These are phyloP conservation scores for Pigoraptor vietnamica DNA, from an alignment of 78 protist species.

Conservation along the genomic window DNA sequence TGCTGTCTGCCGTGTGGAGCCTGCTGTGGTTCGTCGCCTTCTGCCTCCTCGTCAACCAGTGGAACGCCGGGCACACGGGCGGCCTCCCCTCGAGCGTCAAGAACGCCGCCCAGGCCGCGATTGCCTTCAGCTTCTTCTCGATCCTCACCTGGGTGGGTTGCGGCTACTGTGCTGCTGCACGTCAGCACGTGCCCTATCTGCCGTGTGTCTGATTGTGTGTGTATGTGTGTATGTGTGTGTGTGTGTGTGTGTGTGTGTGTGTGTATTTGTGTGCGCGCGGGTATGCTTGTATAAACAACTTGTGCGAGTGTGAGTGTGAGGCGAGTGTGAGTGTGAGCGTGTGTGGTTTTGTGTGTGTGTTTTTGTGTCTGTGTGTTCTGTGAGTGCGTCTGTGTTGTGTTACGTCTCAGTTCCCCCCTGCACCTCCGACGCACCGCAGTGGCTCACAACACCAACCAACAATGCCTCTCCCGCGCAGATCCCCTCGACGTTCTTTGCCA, in stretches of 20 bases:
- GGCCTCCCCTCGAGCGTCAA: neutral
- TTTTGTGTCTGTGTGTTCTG: neutral
- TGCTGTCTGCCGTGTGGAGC: neutral
- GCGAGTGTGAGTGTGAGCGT: neutral
- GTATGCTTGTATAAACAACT: too few species aligned
- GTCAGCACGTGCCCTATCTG: too few species aligned
- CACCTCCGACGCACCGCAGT: neutral
- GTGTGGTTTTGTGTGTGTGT: neutral
- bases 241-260: neutral
- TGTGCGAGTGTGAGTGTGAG: neutral
- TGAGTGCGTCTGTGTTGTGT: too few species aligned
- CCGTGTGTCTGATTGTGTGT: neutral
- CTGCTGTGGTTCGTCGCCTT: constrained; percentile 5
- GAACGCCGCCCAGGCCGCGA: constrained; percentile 2
- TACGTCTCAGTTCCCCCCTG: neutral
- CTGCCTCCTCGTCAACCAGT: neutral
- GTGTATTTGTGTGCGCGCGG: neutral
- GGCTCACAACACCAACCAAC: neutral
- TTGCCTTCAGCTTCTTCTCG: constrained; percentile 7
- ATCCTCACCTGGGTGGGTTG: neutral
- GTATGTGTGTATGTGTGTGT: neutral
- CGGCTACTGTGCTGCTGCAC: neutral
- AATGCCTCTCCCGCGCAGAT: neutral
- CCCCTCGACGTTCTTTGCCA: neutral
- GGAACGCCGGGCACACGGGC: neutral